Evolutionary conservation across 1,139 yeast species (phyloP), one percentile per base, ranked within the genome.

Genomic region (Tardiomyces digboiensis): DNA sequence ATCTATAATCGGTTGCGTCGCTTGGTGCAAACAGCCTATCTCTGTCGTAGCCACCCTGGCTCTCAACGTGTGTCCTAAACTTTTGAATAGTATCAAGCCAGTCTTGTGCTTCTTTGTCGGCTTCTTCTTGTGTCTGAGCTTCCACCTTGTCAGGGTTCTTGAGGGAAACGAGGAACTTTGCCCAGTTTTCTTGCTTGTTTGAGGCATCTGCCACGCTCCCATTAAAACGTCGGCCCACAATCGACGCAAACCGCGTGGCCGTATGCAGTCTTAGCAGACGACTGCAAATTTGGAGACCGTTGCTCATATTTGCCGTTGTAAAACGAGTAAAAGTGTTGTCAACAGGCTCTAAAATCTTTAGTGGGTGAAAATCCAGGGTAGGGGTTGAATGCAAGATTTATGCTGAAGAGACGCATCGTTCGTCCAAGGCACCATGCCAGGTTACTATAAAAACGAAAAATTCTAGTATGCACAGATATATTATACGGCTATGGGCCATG

Each of bases 31-130:
- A 57, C 19, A 56, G 58, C 44, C 55, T 57, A 42, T 55, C 53
- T 13, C 62, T 61, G 21, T 50, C 44, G 49, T 64, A 56, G 38
- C 59, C 53, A 19, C 65, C 67, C 20, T 65, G 58, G 16, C 62
- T 60, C 19, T 62, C 60, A 47, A 74, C 64, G 50, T 74, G 74
- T 14, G 62, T 54, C 53, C 78, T 76, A 47, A 83, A 66, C 44
- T 76, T 73, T 43, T 72, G 64, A 44, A 85, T 73, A 8, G 87
- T 81, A 8, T 66, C 62, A 45, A 83, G 62, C 83, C 91, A 81
- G 46, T 73, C 72, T 50, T 82, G 84, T 36, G 83, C 78, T 52
- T 80, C 81, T 39, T 68, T 65, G 53, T 82, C 86, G 36, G 65
- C 57, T 42, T 44, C 49, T 16, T 40, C 48, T 22, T 39, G 47